Evolutionary conservation across 2,329 filamentous ascomycete species (phyloP), one percentile per base, ranked within the genome.

Genomic region (Arthroderma sp.): DNA sequence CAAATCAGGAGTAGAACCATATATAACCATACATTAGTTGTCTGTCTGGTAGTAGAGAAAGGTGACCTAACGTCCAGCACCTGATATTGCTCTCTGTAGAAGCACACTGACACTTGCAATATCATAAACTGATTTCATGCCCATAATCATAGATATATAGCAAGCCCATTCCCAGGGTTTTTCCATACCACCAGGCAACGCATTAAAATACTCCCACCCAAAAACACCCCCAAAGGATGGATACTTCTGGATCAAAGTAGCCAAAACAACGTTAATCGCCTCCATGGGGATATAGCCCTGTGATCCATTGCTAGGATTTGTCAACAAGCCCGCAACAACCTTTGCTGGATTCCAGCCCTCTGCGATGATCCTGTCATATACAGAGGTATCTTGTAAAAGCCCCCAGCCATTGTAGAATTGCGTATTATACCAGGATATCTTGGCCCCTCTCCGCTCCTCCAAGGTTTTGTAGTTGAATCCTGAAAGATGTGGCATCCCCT

Each of bases 341-440:
- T 82, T 83, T 15, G 76, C 66, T 0, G 85, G 72, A 2, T 75
- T 69, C 80, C 84, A 94, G 6, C 86, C 86, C 48, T 63, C 61
- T 7, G 60, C 49, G 22, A 69, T 55, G 38, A 69, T 66, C 39
- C 58, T 53, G 22, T 62, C 63, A 50, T 69, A 70, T 52, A 66
- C 62, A 8, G 57, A 58, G 1, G 65, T 60, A 46, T 72, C 70
- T 29, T 71, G 66, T 1, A 79, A 76, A 40, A 78, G 77, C 6
- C 86, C 86, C 80, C 86, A 95, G 1, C 86, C 86, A 58, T 84
- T 91, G 70, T 95, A 95, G 64, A 94, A 94, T 58, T 95, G 88
- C 4, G 82, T 73, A 58, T 94, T 94, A 62, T 94, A 94, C 78
- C 86, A 95, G 2, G 73, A 72, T 29, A 94, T 83, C 37, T 81